Evolutionary conservation across 1,284 basidiomycete genomes (phyloP).

Genomic region (Malassezia arunalokei): DNA sequence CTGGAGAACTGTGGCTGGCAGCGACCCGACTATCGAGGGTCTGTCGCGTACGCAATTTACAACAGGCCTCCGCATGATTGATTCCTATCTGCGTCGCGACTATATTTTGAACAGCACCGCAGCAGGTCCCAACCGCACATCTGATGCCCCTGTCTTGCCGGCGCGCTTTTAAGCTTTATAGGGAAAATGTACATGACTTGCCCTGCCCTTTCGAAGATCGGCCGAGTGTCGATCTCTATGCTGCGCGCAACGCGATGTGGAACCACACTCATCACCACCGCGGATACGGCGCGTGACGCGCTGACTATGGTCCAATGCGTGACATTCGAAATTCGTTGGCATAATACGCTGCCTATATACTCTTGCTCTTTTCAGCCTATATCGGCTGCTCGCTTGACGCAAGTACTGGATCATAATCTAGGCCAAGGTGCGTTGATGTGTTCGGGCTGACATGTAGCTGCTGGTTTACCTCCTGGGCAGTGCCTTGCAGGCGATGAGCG

Average conservation of each 20-base stretch:
- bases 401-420: slow-evolving; percentile 41
- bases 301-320: slow-evolving; percentile 39
- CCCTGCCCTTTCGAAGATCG: neutral
- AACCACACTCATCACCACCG: neutral
- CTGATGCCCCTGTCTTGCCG: too few species aligned
- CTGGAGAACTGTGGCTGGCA: slow-evolving; percentile 7
- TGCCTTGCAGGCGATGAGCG: slow-evolving; percentile 20
- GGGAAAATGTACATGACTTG: too few species aligned
- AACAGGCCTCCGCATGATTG: slow-evolving; percentile 4
- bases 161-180: too few species aligned
- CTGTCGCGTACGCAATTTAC: slow-evolving; percentile 5
- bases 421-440: slow-evolving; percentile 22
- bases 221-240: neutral
- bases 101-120: neutral
- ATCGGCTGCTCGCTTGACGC: slow-evolving; percentile 25
- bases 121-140: neutral
- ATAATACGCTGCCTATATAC: slow-evolving; percentile 45
- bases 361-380: slow-evolving; percentile 42
- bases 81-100: neutral
- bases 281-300: neutral
- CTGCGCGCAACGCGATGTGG: neutral
- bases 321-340: slow-evolving; percentile 46
- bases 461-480: slow-evolving; percentile 34
- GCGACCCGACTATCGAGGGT: neutral
- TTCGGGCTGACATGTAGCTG: slow-evolving; percentile 15